Conservation (phyloP, 352 stramenopile genomes). For the Phytophthora rubi region DNA sequence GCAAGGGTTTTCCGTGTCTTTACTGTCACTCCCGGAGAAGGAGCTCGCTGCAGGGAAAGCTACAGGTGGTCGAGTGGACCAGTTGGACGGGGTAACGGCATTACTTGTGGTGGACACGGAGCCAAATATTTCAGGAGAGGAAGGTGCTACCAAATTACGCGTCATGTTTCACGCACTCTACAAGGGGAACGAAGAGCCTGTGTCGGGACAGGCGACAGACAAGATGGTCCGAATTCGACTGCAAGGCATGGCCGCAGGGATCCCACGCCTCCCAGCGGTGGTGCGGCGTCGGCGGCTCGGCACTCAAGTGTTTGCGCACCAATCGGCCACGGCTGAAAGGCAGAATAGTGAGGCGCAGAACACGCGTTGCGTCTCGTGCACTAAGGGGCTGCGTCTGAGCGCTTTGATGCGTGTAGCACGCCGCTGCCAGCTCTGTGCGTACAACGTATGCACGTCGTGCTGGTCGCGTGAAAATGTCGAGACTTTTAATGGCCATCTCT, state of each 20-base stretch:
- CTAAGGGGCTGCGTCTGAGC: conserved; percentile 45
- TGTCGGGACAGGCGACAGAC: conserved; percentile 11
- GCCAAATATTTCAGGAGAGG: conserved; percentile 21
- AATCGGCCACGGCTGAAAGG: conserved; percentile 2
- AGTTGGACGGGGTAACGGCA: conserved; percentile 45
- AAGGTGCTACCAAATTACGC: conserved; percentile 26
- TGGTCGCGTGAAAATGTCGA: conserved; percentile 50
- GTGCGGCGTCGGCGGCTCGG: conserved; percentile 48
- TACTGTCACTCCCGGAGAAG: conserved; percentile 35
- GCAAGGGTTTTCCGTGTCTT: conserved; percentile 40
- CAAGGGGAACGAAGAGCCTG: background rate
- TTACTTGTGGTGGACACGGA: conserved; percentile 45
- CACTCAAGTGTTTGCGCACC: conserved; percentile 37
- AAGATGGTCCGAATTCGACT: conserved; percentile 40
- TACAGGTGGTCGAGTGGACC: conserved; percentile 41
- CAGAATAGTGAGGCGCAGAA: conserved; percentile 34
- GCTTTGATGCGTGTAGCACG: conserved; percentile 25
- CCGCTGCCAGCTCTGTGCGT: conserved; percentile 53
- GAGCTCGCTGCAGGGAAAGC: conserved; percentile 45
- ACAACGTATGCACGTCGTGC: conserved; percentile 55
- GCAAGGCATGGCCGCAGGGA: conserved; percentile 29
- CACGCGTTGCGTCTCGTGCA: conserved; percentile 52
- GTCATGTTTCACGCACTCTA: conserved; percentile 44
- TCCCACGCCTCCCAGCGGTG: conserved; percentile 37
- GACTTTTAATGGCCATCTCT: conserved; percentile 42